phyloP scores from a whole-genome alignment of 1,139 yeast genomes.

The Pichia sp. region DNA sequence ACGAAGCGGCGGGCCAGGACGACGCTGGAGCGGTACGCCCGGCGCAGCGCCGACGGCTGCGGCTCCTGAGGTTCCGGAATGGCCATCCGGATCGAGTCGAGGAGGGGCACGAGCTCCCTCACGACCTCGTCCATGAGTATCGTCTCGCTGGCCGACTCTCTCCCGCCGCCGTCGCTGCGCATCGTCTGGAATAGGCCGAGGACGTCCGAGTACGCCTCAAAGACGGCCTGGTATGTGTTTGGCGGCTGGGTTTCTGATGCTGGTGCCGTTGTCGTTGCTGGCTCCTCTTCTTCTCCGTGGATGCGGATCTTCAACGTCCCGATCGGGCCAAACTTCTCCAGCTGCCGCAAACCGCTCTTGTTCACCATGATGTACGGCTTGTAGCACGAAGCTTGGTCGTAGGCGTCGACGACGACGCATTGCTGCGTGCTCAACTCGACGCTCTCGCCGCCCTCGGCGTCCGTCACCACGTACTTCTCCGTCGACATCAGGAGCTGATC shows the following conservation, averaged over 20 bases:
- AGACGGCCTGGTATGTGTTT: not conserved
- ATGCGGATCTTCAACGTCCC: slow-evolving; percentile 12
- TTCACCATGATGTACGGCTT: slow-evolving; percentile 41
- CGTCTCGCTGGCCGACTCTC: not conserved
- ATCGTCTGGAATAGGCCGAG: not conserved
- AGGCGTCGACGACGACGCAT: slow-evolving; percentile 40
- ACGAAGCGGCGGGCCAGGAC: not conserved
- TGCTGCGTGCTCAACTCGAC: slow-evolving; percentile 36
- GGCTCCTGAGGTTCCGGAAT: not conserved
- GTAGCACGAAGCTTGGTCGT: slow-evolving; percentile 25
- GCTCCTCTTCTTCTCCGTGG: not conserved
- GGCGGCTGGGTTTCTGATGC: not conserved
- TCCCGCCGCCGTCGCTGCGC: not conserved
- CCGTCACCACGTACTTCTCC: slow-evolving; percentile 17
- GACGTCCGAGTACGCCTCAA: not conserved
- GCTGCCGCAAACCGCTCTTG: slow-evolving; percentile 36
- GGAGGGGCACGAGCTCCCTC: not conserved
- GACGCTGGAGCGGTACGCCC: not conserved
- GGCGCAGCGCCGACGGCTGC: not conserved
- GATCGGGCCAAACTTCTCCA: slow-evolving; percentile 24
- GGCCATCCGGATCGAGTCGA: not conserved
- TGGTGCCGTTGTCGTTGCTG: not conserved
- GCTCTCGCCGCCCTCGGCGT: slow-evolving; percentile 12
- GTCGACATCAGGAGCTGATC: slow-evolving; percentile 19
- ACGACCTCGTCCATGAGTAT: not conserved